phyloP scores from a whole-genome alignment of 208 protist species.

The Wallacemonas rigidus region DNA sequence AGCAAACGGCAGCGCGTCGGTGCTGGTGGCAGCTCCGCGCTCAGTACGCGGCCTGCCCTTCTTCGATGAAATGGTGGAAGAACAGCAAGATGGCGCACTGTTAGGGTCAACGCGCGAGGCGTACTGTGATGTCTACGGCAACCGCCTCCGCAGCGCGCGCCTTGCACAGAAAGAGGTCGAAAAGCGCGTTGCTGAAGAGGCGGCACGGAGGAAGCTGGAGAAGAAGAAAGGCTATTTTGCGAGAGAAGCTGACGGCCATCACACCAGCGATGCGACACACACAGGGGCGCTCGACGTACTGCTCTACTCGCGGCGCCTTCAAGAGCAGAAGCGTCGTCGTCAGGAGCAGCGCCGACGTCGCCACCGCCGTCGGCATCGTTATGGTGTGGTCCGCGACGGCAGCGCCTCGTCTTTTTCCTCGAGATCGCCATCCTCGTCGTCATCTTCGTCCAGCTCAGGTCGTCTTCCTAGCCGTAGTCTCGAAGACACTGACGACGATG shows the following conservation, averaged over 20 bases:
- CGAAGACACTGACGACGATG: conserved; percentile 1
- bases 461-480: too few relatives aligned
- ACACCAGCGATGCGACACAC: neutral
- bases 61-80: conserved; percentile 43
- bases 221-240: conserved; percentile 73
- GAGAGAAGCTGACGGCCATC: conserved; percentile 20
- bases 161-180: conserved; percentile 65
- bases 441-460: neutral
- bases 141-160: conserved; percentile 75
- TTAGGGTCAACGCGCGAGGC: conserved; percentile 35
- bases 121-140: conserved; percentile 72
- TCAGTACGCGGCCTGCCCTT: conserved; percentile 27
- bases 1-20: neutral
- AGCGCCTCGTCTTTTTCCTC: neutral
- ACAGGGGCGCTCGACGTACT: conserved; percentile 6
- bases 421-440: neutral
- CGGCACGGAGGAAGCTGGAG: conserved; percentile 34
- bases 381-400: neutral
- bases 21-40: conserved; percentile 3
- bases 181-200: conserved; percentile 34
- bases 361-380: neutral
- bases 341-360: neutral
- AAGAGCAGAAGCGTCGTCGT: neutral
- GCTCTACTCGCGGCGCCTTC: neutral
- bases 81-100: conserved; percentile 30